Conservation (phyloP, 768 basidiomycete genomes). For the Multifurca ochricompacta region DNA sequence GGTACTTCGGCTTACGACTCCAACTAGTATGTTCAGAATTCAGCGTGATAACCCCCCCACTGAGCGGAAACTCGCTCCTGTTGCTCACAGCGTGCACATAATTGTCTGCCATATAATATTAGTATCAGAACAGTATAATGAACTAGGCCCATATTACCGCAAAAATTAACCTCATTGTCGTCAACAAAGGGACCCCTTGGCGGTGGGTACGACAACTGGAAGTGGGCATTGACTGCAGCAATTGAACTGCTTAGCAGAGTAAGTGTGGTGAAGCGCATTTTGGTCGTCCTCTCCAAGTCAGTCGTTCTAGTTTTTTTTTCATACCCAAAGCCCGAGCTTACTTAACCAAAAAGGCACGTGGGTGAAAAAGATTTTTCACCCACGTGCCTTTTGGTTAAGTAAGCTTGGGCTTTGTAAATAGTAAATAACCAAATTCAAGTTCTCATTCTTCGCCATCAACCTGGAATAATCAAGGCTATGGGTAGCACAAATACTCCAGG, state of each 20-base stretch:
- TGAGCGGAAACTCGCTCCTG: slow-evolving; percentile 63
- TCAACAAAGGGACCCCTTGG: slow-evolving; percentile 65
- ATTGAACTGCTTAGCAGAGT: slow-evolving; percentile 33
- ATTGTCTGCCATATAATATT: slow-evolving; percentile 41
- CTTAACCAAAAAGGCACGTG: too few relatives aligned
- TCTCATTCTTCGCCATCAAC: too few relatives aligned
- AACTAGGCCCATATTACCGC: slow-evolving; percentile 38
- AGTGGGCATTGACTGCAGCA: slow-evolving; percentile 57
- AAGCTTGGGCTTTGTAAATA: too few relatives aligned
- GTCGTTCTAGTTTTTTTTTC: too few relatives aligned
- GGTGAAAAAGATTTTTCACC: too few relatives aligned
- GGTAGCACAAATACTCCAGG: slow-evolving; percentile 10
- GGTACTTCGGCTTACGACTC: slow-evolving; percentile 37
- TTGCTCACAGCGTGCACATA: slow-evolving; percentile 42
- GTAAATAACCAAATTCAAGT: too few relatives aligned
- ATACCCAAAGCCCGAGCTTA: too few relatives aligned
- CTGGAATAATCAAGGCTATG: too few relatives aligned
- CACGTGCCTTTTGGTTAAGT: too few relatives aligned
- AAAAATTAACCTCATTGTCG: slow-evolving; percentile 50
- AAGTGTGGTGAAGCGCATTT: slow-evolving; percentile 32
- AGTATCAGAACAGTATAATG: background rate
- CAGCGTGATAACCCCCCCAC: slow-evolving; percentile 48
- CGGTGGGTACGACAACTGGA: slow-evolving; percentile 67
- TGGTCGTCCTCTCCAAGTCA: too few relatives aligned
- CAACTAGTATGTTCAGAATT: slow-evolving; percentile 60